Conservation (phyloP, 352 stramenopile species). For the Globisporangium alternatum region DNA sequence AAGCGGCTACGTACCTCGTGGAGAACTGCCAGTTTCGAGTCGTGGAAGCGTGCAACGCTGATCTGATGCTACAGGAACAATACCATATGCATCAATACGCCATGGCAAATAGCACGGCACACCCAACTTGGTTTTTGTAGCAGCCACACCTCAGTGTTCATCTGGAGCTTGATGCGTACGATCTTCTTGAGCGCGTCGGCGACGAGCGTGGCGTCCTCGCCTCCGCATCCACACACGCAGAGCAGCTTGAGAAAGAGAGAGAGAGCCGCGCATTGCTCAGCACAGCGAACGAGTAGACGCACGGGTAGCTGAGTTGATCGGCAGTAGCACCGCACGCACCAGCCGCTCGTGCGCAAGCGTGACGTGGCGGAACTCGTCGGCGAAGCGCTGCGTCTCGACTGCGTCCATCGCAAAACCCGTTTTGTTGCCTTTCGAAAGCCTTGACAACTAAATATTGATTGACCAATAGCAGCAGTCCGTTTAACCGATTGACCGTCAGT, state of each 20-base stretch:
- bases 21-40: constrained; percentile 25
- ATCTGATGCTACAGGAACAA: constrained; percentile 36
- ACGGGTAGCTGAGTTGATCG: not conserved
- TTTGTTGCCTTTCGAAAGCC: not conserved
- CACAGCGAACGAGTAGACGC: not conserved
- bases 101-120: not conserved
- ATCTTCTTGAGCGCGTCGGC: constrained; percentile 41
- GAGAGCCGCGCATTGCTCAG: not conserved
- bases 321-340: constrained; percentile 15
- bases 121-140: not conserved
- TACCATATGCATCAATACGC: not conserved
- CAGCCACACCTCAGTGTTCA: constrained; percentile 31
- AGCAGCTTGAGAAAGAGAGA: constrained; percentile 31
- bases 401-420: not conserved
- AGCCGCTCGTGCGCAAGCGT: constrained; percentile 39
- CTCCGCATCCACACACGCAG: constrained; percentile 36
- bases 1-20: constrained; percentile 28
- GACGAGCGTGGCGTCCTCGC: constrained; percentile 23
- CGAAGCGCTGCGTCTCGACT: constrained; percentile 8
- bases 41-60: constrained; percentile 25
- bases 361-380: constrained; percentile 20
- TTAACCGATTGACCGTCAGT: not conserved
- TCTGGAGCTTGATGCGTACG: constrained; percentile 49
- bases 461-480: constrained; percentile 5
- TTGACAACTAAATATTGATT: not conserved